Conservation (phyloP, 2,329 filamentous ascomycete genomes). For the Phyllosticta citribraziliensis region DNA sequence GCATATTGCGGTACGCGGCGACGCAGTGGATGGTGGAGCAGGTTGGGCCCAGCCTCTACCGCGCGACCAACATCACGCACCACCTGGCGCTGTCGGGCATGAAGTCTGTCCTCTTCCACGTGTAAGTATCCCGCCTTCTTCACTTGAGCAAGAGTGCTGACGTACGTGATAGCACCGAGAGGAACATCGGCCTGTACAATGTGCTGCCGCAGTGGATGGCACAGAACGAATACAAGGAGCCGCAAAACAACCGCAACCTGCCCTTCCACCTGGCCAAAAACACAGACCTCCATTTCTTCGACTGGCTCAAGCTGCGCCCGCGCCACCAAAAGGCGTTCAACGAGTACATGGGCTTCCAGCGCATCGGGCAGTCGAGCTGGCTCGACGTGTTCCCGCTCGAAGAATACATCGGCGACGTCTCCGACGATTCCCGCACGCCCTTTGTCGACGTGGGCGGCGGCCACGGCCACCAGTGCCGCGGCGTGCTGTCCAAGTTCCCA, state of each 20-base stretch:
- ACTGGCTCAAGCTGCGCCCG: conserved; percentile 20
- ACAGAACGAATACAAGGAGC: conserved; percentile 19
- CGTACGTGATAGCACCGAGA: neutral
- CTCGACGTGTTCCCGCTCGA: conserved; percentile 13
- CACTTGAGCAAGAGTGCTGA: neutral
- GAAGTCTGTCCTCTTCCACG: neutral
- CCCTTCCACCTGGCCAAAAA: conserved; percentile 20
- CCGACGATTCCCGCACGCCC: neutral
- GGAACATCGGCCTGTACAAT: conserved; percentile 10
- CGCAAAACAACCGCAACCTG: conserved; percentile 17
- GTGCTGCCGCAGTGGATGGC: conserved; percentile 22
- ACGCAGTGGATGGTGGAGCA: conserved; percentile 2
- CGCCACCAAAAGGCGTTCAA: neutral
- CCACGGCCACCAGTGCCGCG: conserved; percentile 10
- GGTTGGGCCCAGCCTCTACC: neutral
- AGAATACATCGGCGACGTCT: conserved; percentile 10
- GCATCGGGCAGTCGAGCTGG: conserved; percentile 5
- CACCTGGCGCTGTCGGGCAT: neutral
- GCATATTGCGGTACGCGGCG: neutral
- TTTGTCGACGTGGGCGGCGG: conserved; percentile 14
- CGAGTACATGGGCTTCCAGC: neutral
- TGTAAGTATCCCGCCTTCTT: neutral
- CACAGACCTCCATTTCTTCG: conserved; percentile 20
- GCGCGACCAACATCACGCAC: neutral
- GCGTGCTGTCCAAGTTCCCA: neutral